Percentiles rank a stretch among this genome's conserved stretches.
Evolutionary conservation across 352 stramenopile species (phyloP).

Genomic region (Aphanomyces stellatus): DNA sequence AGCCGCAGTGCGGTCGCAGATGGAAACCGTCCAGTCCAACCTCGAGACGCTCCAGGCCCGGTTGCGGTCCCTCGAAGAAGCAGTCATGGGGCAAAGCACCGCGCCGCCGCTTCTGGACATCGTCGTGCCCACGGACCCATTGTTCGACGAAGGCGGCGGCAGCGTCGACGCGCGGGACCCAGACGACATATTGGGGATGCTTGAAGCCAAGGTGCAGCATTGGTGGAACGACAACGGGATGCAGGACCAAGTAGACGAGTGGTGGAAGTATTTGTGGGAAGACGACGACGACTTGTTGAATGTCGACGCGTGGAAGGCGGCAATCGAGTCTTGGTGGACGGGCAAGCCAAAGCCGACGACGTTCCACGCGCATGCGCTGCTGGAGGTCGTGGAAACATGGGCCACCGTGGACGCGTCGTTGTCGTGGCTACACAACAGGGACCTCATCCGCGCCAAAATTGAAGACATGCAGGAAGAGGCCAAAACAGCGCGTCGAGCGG

Average conservation of each 20-base stretch:
- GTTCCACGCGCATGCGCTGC: not conserved
- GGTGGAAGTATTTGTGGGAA: not conserved
- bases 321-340: not conserved
- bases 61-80: slow-evolving; percentile 40
- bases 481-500: not conserved
- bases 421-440: not conserved
- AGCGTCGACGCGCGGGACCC: not conserved
- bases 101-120: not conserved
- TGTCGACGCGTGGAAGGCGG: not conserved
- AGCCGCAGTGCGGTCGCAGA: slow-evolving; percentile 37
- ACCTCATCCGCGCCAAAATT: not conserved
- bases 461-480: not conserved
- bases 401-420: not conserved
- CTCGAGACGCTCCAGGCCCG: slow-evolving; percentile 58
- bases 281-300: slow-evolving; percentile 4
- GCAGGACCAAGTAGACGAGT: not conserved
- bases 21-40: slow-evolving; percentile 35
- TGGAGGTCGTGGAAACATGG: not conserved
- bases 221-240: not conserved
- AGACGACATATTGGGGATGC: not conserved
- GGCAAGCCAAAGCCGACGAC: not conserved
- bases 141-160: not conserved
- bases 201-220: not conserved
- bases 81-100: slow-evolving; percentile 22
- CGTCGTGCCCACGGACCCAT: not conserved